Evolutionary conservation across 768 basidiomycete genomes (phyloP).

Genomic region (Macrolepiota fuliginosa): DNA sequence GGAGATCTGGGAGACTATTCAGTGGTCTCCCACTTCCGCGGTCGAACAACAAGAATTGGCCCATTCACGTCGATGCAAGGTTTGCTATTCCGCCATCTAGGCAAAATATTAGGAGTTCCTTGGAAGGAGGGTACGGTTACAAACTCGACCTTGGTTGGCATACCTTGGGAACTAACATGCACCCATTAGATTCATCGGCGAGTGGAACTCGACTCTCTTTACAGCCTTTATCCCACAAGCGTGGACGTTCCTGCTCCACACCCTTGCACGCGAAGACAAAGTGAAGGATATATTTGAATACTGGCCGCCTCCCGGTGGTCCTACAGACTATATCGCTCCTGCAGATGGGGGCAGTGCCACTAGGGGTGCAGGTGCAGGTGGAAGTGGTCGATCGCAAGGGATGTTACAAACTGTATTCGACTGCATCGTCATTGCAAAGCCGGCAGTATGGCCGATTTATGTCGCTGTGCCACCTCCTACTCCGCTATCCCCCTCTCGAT

Average conservation of each 20-base stretch:
- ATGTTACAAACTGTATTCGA: slow-evolving; percentile 30
- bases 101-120: slow-evolving; percentile 41
- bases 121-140: slow-evolving; percentile 33
- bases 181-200: slow-evolving; percentile 34
- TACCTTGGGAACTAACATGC: not conserved
- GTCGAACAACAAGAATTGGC: slow-evolving; percentile 27
- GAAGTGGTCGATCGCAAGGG: slow-evolving; percentile 28
- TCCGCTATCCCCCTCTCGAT: not conserved
- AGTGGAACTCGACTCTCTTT: slow-evolving; percentile 49
- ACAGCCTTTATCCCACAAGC: slow-evolving; percentile 41
- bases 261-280: slow-evolving; percentile 22
- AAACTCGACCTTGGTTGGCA: not conserved
- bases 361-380: slow-evolving; percentile 31
- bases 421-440: slow-evolving; percentile 17
- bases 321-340: not conserved
- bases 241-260: slow-evolving; percentile 35
- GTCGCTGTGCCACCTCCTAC: not conserved
- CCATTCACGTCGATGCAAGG: slow-evolving; percentile 42
- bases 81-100: slow-evolving; percentile 45
- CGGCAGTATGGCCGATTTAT: slow-evolving; percentile 33
- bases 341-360: slow-evolving; percentile 13
- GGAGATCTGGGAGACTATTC: slow-evolving; percentile 38
- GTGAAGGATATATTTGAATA: slow-evolving; percentile 31
- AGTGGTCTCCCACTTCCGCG: slow-evolving; percentile 48
- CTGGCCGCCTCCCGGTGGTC: slow-evolving; percentile 34